Base-by-base conservation (phyloP, 345 rosid genomes). In the Arabis hirsuta region DNA sequence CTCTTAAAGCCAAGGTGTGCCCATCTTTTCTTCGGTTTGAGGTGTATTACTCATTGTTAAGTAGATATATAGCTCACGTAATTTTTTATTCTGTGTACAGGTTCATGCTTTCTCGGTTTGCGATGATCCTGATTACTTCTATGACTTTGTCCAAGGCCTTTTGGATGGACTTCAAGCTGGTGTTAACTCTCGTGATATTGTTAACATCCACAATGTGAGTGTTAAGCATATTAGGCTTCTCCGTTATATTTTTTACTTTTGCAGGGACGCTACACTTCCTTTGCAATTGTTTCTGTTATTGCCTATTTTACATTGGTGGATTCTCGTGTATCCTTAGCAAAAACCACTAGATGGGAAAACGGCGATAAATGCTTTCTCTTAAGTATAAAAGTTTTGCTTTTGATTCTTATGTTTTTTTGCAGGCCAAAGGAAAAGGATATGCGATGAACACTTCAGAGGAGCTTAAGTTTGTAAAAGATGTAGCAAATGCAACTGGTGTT, bases 31-130 rank as follows among this genome's bases (percentile, higher is more conserved):
- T 45, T 7, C 29, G n/a, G 48, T 39, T 62, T 75, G 12, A 34
- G 19, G 20, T 48, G 44, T 31, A n/a, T 44, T 19, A 5, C 48
- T 50, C 12, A 67, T 2, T 7, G 36, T 43, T 20, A 65, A 45
- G 29, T 47, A 26, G 55, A 38, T 27, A 55, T 60, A 71, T 56
- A 39, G 36, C 56, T 48, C 27, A 31, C 51, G 60, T 72, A n/a
- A 65, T 13, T 60, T 60, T 62, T 58, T 43, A 20, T 57, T 68
- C 65, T 19, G 46, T 42, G 19, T 73, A 14, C 84, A 94, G 98
- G 96, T 94, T 70, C 97, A 91, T 89, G 97, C 97, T 32, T 94
- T 88, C 69, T 82, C 86, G 56, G 97, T 94, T 43, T 94, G 96
- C 62, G 96, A 94, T 72, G 90, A 89, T 73, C 98, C 96, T 63